phyloP scores from a whole-genome alignment of 768 basidiomycete genomes.

The Coprinopsis strossmayeri region DNA sequence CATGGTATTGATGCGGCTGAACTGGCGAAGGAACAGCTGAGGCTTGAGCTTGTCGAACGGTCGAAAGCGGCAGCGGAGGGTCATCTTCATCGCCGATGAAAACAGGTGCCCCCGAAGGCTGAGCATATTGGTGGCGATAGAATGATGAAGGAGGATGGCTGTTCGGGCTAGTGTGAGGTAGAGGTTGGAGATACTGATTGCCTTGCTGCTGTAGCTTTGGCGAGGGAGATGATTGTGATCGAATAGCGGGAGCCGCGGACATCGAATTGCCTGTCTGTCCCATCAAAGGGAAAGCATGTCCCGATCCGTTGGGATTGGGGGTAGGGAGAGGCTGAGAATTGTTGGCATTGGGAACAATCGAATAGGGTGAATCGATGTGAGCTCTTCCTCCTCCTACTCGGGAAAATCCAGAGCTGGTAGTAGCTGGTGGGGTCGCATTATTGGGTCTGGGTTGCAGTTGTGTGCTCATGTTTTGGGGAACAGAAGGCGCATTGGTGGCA shows the following conservation, averaged over 20 bases:
- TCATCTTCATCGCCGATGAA: slow-evolving; percentile 31
- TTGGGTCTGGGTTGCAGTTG: neutral
- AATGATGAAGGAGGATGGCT: neutral
- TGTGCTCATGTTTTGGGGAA: neutral
- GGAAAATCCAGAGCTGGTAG: slow-evolving; percentile 60
- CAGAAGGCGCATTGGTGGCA: too few relatives aligned
- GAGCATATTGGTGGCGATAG: neutral
- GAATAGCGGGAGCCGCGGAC: slow-evolving; percentile 1
- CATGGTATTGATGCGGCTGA: slow-evolving; percentile 12
- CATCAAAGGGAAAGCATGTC: slow-evolving; percentile 61
- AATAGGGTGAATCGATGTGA: slow-evolving; percentile 81
- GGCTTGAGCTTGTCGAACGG: neutral
- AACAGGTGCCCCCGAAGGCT: slow-evolving; percentile 1
- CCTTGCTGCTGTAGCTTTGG: neutral
- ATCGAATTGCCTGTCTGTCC: slow-evolving; percentile 33
- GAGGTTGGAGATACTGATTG: neutral
- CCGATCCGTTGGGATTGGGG: slow-evolving; percentile 28
- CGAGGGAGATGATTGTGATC: slow-evolving; percentile 4
- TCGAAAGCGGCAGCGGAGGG: slow-evolving; percentile 40
- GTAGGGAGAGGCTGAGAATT: slow-evolving; percentile 21
- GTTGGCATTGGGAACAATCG: slow-evolving; percentile 33
- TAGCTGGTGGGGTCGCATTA: slow-evolving; percentile 6
- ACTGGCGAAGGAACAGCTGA: slow-evolving; percentile 1
- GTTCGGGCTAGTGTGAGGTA: neutral
- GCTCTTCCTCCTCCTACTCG: slow-evolving; percentile 85